A percentile compares a stretch with the other conserved stretches of the same genome.
Evolutionary conservation across 2,329 filamentous ascomycete genomes (phyloP).

Genomic region (Dactylonectria estremocensis): DNA sequence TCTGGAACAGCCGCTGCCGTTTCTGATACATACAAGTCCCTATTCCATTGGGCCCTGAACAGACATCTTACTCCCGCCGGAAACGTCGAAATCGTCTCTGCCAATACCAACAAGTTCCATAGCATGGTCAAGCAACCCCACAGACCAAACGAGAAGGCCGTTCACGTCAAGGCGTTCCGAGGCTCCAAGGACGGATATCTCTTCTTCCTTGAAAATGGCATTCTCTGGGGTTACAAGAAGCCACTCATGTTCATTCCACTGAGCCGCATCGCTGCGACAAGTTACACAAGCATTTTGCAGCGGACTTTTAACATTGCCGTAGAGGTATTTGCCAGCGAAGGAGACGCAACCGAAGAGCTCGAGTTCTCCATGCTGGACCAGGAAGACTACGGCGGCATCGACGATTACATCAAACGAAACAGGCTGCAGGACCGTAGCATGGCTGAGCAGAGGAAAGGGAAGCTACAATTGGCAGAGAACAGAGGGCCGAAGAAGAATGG

Average conservation of each 20-base stretch:
- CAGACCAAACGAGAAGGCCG: constrained; percentile 73
- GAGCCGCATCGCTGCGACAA: constrained; percentile 73
- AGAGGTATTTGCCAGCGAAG: constrained; percentile 68
- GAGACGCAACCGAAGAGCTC: constrained; percentile 70
- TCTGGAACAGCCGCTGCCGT: constrained; percentile 66
- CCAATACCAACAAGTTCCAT: constrained; percentile 71
- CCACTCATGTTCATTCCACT: constrained; percentile 76
- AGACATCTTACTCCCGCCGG: constrained; percentile 66
- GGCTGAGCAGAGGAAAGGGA: constrained; percentile 77
- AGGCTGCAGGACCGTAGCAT: constrained; percentile 77
- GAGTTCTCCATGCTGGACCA: constrained; percentile 81
- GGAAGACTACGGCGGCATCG: constrained; percentile 76
- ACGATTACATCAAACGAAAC: constrained; percentile 74
- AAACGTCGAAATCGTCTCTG: constrained; percentile 66
- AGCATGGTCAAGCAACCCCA: constrained; percentile 71
- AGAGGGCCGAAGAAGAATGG: constrained; percentile 62
- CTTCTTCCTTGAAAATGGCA: constrained; percentile 77
- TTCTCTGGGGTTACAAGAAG: constrained; percentile 81
- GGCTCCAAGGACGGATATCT: constrained; percentile 79
- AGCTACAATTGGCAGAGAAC: constrained; percentile 74
- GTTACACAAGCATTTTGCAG: constrained; percentile 77
- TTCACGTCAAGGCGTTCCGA: constrained; percentile 76
- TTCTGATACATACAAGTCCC: constrained; percentile 70
- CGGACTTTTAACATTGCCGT: constrained; percentile 79
- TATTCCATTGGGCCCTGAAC: constrained; percentile 74